These are phyloP conservation scores for Microcyclospora tardicrescens DNA, from an alignment of 2,329 filamentous ascomycete species.

Conservation along the genomic window DNA sequence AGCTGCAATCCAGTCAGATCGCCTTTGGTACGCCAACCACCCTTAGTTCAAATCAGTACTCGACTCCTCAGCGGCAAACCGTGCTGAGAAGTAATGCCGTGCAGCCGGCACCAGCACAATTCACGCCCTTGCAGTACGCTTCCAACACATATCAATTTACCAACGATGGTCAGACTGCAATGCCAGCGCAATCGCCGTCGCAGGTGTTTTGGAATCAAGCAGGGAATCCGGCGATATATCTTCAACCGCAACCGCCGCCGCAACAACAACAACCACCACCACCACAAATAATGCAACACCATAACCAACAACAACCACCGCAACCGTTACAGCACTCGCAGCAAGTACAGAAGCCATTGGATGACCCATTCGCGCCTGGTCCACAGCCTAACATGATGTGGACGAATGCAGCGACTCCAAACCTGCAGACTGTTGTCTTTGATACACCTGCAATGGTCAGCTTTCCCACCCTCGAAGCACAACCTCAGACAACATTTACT, in stretches of 20 bases:
- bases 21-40: constrained; percentile 30
- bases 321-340: background rate
- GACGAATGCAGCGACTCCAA: constrained; percentile 7
- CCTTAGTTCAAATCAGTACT: constrained; percentile 18
- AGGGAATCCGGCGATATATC: constrained; percentile 7
- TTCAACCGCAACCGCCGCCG: no score
- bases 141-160: constrained; percentile 43
- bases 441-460: constrained; percentile 20
- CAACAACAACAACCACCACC: constrained; percentile 1
- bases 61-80: constrained; percentile 16
- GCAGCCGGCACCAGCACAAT: constrained; percentile 31
- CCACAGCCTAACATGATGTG: constrained; percentile 8
- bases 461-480: constrained; percentile 8
- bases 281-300: constrained; percentile 2
- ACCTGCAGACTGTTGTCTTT: constrained; percentile 12
- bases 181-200: constrained; percentile 44
- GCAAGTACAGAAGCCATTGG: constrained; percentile 8
- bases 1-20: constrained; percentile 28
- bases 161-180: constrained; percentile 40
- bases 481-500: no score
- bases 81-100: constrained; percentile 3
- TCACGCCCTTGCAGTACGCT: constrained; percentile 43
- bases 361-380: constrained; percentile 19
- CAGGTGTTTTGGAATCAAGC: constrained; percentile 30
- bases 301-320: no score